Base-by-base conservation (phyloP, 2,329 filamentous ascomycete genomes). In the Neonectria hederae region DNA sequence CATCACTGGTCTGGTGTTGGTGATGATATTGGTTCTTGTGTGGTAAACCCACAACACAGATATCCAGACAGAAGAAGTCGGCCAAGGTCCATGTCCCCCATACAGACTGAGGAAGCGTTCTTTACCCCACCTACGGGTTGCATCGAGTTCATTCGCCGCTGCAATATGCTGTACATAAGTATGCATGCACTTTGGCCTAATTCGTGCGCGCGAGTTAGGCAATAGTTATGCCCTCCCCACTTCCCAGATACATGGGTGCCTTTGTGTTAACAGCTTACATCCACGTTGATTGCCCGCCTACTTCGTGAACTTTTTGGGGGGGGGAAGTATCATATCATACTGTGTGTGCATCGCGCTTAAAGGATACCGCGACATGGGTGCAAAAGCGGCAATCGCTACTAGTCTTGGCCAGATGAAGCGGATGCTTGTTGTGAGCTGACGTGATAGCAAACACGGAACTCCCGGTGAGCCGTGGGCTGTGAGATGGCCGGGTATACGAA, bases 141-240 rank as follows among this genome's bases (percentile, higher is more conserved):
- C 61, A 59, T 59, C 24, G 51, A 52, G 53, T 32, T 35, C 17
- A 22, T 42, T 59, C 21, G 38, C 58, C 26, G 28, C 28, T 54
- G 55, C 49, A 49, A 54, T 46, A 17, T 22, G 43, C 38, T 10
- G n/a, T 42, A 26, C n/a, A 40, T 40, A 3, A 19, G n/a, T 21
- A 51, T 63, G 60, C 59, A 59, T 51, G 49, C 60, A 63, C 54
- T 63, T 58, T 40, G 42, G 49, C 60, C 48, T 51, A 38, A 21
- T 51, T 51, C 2, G 46, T 54, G 30, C 57, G 46, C 40, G 45
- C 22, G 21, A 42, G 55, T 58, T 53, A 49, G 54, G 35, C 54
- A 49, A 42, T 55, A 28, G 8, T 7, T 28, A 38, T 46, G 51
- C 51, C 54, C 22, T 28, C 51, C 54, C 55, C 61, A 21, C 61